Conservation (phyloP, 164 flowering plant species). For the Sedum album region DNA sequence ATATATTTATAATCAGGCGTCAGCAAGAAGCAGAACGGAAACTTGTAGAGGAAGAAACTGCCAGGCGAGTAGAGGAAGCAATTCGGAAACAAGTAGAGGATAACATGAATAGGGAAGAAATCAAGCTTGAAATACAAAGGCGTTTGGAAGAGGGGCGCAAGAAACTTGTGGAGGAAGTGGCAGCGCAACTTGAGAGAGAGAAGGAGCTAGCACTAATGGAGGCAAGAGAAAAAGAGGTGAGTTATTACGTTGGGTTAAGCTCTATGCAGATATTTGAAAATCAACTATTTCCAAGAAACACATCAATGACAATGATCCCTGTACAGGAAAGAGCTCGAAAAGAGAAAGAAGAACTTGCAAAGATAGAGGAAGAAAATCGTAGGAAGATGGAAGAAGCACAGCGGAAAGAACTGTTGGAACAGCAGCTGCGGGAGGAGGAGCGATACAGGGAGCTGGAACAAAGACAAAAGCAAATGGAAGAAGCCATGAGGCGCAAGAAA, state of each 20-base stretch:
- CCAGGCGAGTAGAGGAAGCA: conserved; percentile 79
- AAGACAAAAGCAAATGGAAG: conserved; percentile 83
- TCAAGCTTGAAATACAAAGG: conserved; percentile 59
- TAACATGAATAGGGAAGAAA: conserved; percentile 63
- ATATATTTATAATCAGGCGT: conserved; percentile 83
- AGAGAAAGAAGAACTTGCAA: conserved; percentile 83
- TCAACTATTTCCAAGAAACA: background rate
- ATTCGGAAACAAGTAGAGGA: conserved; percentile 76
- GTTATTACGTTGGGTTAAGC: conserved; percentile 1
- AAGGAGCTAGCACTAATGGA: conserved; percentile 68
- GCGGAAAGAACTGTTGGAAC: conserved; percentile 76
- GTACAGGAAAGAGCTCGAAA: conserved; percentile 64
- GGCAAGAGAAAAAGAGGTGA: conserved; percentile 74
- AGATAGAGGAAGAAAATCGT: conserved; percentile 74
- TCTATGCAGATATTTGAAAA: background rate
- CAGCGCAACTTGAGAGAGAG: conserved; percentile 78
- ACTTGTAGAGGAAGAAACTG: conserved; percentile 90
- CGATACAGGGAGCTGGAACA: conserved; percentile 72
- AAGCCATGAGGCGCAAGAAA: conserved; percentile 79
- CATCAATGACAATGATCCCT: background rate
- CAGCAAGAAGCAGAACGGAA: conserved; percentile 87
- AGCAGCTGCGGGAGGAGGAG: conserved; percentile 75
- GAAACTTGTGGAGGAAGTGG: conserved; percentile 64
- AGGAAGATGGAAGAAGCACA: conserved; percentile 78
- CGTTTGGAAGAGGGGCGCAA: conserved; percentile 77